Conservation (phyloP, 2,329 filamentous ascomycete species). For the Pseudonectria foliicola region DNA sequence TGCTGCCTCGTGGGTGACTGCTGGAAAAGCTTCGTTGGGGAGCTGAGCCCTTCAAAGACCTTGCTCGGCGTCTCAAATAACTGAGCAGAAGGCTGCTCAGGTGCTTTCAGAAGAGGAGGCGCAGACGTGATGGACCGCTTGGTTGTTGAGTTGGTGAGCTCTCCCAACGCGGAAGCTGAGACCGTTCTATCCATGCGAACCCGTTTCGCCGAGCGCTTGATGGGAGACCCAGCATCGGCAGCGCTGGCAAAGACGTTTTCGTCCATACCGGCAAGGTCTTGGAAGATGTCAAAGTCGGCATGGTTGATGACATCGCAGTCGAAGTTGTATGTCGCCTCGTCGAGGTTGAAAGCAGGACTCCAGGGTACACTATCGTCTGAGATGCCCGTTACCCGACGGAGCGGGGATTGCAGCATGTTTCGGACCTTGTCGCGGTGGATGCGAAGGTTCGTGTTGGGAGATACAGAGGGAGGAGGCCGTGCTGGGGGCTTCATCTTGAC, state of each 20-base stretch:
- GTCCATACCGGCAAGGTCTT: conserved; percentile 28
- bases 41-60: conserved; percentile 46
- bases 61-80: conserved; percentile 52
- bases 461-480: conserved; percentile 63
- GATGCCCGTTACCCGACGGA: conserved; percentile 37
- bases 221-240: conserved; percentile 53
- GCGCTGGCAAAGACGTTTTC: conserved; percentile 31
- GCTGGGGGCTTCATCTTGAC: conserved; percentile 66
- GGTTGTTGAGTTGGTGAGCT: conserved; percentile 48
- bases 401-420: conserved; percentile 73
- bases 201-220: conserved; percentile 56
- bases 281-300: conserved; percentile 58
- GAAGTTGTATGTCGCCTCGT: conserved; percentile 46
- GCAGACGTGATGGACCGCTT: conserved; percentile 45
- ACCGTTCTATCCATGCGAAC: conserved; percentile 56
- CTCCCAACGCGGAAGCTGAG: conserved; percentile 54
- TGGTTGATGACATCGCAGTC: conserved; percentile 43
- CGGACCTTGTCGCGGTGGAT: conserved; percentile 80
- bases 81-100: conserved; percentile 31
- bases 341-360: conserved; percentile 61
- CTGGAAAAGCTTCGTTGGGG: conserved; percentile 46
- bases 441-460: conserved; percentile 85
- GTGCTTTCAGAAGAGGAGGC: conserved; percentile 40
- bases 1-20: conserved; percentile 25
- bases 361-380: conserved; percentile 47